Base-by-base conservation (phyloP, 768 basidiomycete species). In the Xanthoconium purpureum region DNA sequence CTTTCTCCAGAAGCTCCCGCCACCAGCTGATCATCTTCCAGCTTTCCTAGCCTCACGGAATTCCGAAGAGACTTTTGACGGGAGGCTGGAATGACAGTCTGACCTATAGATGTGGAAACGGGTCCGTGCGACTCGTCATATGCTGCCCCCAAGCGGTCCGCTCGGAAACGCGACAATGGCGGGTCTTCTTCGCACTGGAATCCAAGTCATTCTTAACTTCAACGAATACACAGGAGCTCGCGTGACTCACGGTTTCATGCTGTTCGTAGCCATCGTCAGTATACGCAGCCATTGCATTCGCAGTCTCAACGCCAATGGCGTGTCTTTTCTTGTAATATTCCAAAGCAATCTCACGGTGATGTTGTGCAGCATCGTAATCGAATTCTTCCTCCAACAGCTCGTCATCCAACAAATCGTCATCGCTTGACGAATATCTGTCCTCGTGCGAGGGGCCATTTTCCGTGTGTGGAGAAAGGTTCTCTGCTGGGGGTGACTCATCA, bases 291-390 rank as follows among this genome's bases (percentile, higher is more conserved):
- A 88, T 77, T 11, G 78, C 80, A 39, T 74, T 73, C 14, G 80
- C 74, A 43, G 82, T 79, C 45, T 79, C 80, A 38, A 79, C 74
- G 1, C 84, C 83, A 49, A 91, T 78, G 17, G 74, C 74, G 36
- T 70, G 72, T 47, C 87, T 82, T 66, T 84, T 87, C 59, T 78
- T 72, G 67, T 86, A 77, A 64, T 92, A 91, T 60, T 84, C 84
- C 40, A 91, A 64, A 17, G 85, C 84, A 60, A 91, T 79, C 67
- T 91, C 89, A 30, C 88, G 84, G 60, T 90, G 87, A 62, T 88
- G 87, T 50, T 76, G 80, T 24, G 82, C 85, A 47, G 75, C 77
- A 60, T 89, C 83, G 33, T 84, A 72, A 62, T 89, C 85, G 28
- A 78, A 74, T 40, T 78, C 80, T 40, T 84, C 81, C 47, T 79